Percentiles rank a stretch among this genome's conserved stretches.
Evolutionary conservation across 108 stramenopile species (phyloP).

Genomic region (Skeletonema marinoi): DNA sequence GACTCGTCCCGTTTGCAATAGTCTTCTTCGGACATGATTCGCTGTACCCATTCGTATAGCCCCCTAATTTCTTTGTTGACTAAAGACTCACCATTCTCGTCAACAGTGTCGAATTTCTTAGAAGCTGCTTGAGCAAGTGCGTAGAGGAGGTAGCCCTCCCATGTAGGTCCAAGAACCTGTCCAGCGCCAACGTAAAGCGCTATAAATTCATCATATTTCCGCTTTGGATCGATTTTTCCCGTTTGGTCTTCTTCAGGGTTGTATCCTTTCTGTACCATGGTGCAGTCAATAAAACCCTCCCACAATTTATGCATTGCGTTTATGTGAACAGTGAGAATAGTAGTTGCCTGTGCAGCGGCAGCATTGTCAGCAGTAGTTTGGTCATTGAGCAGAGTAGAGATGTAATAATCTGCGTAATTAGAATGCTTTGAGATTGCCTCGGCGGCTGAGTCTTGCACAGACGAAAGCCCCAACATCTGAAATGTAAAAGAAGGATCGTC

Average conservation of each 20-base stretch:
- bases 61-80: constrained; percentile 62
- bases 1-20: constrained; percentile 48
- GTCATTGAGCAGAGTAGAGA: constrained; percentile 45
- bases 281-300: constrained; percentile 61
- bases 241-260: constrained; percentile 59
- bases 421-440: constrained; percentile 32
- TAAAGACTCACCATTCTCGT: constrained; percentile 44
- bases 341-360: constrained; percentile 53
- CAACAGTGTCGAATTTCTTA: constrained; percentile 42
- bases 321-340: constrained; percentile 69
- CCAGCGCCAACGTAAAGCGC: constrained; percentile 77
- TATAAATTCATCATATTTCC: constrained; percentile 79
- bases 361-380: constrained; percentile 18
- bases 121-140: constrained; percentile 62
- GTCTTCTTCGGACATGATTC: constrained; percentile 34
- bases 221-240: constrained; percentile 46
- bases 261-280: constrained; percentile 38
- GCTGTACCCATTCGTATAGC: constrained; percentile 66
- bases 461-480: constrained; percentile 71
- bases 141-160: constrained; percentile 72
- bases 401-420: constrained; percentile 61
- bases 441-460: constrained; percentile 26
- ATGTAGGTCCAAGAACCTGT: constrained; percentile 53
- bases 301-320: constrained; percentile 71
- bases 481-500: constrained; percentile 58